A percentile compares a stretch with the other conserved stretches of the same genome.
Conservation (phyloP, 2,329 filamentous ascomycete species). For the Exserohilum rostratum region DNA sequence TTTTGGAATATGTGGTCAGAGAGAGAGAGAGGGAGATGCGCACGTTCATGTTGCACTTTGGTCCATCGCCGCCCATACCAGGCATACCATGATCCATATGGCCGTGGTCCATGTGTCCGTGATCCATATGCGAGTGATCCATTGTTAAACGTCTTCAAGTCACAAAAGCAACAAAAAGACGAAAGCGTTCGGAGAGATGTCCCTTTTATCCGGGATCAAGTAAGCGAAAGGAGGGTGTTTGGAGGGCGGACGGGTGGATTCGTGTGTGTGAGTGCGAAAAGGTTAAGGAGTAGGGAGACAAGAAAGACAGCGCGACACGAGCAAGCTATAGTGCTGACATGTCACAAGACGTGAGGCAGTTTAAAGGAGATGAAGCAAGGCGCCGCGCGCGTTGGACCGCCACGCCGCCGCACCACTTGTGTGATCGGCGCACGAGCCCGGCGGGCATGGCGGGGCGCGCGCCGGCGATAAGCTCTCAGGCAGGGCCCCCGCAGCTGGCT, state of each 20-base stretch:
- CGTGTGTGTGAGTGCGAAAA: no score
- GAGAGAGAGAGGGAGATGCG: conserved; percentile 38
- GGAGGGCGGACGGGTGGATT: no score
- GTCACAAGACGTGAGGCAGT: conserved; percentile 8
- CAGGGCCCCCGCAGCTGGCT: conserved; percentile 4
- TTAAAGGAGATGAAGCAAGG: not conserved
- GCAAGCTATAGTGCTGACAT: not conserved
- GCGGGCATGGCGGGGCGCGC: conserved; percentile 15
- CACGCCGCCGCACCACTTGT: no score
- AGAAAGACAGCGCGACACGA: no score
- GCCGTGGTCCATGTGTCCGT: conserved; percentile 61
- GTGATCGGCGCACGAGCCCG: conserved; percentile 23
- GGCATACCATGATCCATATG: conserved; percentile 65
- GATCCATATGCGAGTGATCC: conserved; percentile 51
- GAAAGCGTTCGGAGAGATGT: not conserved
- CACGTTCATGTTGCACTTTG: conserved; percentile 90
- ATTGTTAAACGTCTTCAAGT: conserved; percentile 28
- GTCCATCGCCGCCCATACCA: conserved; percentile 50
- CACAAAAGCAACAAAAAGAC: not conserved
- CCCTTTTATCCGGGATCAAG: not conserved
- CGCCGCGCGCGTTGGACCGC: conserved; percentile 27
- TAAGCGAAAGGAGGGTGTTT: not conserved
- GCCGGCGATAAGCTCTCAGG: conserved; percentile 2
- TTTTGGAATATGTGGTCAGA: no score
- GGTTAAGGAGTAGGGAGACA: no score